phyloP scores from a whole-genome alignment of 257 asterid species.

The Solanum etuberosum region DNA sequence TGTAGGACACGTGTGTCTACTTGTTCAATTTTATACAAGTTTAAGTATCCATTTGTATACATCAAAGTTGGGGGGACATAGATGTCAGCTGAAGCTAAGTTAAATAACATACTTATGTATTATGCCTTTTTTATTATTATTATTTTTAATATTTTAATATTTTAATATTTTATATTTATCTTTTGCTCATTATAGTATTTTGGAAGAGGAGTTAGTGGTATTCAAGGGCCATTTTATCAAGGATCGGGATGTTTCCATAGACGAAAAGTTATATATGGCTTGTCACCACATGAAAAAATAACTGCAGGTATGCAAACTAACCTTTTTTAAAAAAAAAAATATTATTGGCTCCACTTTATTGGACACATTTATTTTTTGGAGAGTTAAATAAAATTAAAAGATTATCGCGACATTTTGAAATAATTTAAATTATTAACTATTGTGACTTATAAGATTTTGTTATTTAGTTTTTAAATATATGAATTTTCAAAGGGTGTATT shows the following conservation, averaged over 20 bases:
- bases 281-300: slow-evolving; percentile 3
- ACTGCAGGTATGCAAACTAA: not conserved
- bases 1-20: too few species aligned
- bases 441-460: not conserved
- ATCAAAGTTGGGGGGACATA: too few species aligned
- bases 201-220: slow-evolving; percentile 15
- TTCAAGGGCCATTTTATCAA: slow-evolving; percentile 26
- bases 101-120: too few species aligned
- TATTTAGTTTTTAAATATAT: not conserved
- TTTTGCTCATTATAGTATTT: not conserved
- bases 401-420: not conserved
- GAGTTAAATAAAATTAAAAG: not conserved
- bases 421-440: not conserved
- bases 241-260: slow-evolving; percentile 34
- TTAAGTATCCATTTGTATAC: too few species aligned
- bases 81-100: too few species aligned
- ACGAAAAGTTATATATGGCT: slow-evolving; percentile 24
- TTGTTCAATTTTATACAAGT: too few species aligned
- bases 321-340: too few species aligned
- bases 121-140: not conserved
- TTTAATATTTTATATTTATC: not conserved
- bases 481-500: not conserved
- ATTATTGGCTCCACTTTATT: not conserved
- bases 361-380: not conserved
- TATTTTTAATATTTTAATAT: too few species aligned